phyloP scores from a whole-genome alignment of 305 asterid species.

The Coffea humblotiana region DNA sequence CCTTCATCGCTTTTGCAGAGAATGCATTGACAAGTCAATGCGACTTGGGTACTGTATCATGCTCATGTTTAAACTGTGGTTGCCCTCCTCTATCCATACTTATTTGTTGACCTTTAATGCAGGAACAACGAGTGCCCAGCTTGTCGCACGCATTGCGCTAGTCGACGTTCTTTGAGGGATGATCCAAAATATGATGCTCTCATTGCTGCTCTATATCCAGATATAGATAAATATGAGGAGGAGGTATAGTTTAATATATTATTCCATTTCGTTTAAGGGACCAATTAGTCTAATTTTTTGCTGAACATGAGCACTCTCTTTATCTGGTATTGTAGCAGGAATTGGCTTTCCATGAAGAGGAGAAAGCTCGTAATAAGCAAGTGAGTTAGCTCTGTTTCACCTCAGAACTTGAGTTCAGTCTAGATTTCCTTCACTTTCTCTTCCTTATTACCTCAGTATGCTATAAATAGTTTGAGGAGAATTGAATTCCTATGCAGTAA shows the following conservation, averaged over 20 bases:
- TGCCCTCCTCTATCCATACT: conserved; percentile 19
- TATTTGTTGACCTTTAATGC: conserved; percentile 28
- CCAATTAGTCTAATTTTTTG: conserved; percentile 23
- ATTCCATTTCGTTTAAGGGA: conserved; percentile 16
- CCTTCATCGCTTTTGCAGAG: conserved; percentile 98
- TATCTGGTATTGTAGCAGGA: conserved; percentile 52
- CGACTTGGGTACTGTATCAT: conserved; percentile 65
- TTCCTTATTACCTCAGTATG: neutral
- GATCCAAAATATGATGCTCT: conserved; percentile 96
- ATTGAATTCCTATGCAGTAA: neutral
- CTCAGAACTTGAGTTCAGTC: neutral
- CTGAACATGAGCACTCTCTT: conserved; percentile 12
- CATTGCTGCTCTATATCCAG: conserved; percentile 84
- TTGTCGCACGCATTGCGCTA: conserved; percentile 98
- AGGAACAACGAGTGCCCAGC: conserved; percentile 99
- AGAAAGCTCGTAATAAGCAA: conserved; percentile 87
- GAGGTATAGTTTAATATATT: conserved; percentile 55
- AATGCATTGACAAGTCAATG: conserved; percentile 97
- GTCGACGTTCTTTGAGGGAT: conserved; percentile 95
- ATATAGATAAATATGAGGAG: conserved; percentile 87
- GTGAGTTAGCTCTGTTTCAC: conserved; percentile 30
- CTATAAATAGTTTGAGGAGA: neutral
- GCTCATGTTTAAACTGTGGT: conserved; percentile 23
- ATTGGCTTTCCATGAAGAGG: conserved; percentile 93
- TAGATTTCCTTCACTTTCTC: neutral